phyloP scores from a whole-genome alignment of 179 eudicot genomes.

The Heliamphora pulchella region DNA sequence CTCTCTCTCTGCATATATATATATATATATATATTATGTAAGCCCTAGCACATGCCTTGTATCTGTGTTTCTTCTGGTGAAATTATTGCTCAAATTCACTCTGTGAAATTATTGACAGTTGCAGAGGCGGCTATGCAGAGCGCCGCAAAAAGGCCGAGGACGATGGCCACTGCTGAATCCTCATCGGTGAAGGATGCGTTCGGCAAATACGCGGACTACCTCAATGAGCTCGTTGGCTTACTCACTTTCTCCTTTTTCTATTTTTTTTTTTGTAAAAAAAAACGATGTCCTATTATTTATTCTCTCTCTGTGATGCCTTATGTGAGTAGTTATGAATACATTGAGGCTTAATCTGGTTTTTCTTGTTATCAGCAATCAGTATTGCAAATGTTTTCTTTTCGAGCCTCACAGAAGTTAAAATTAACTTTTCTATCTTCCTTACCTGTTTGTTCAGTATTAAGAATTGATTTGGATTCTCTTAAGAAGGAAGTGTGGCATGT shows the following conservation, averaged over 20 bases:
- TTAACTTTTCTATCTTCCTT: no score
- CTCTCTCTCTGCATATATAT: background rate
- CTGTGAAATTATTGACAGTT: constrained; percentile 21
- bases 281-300: no score
- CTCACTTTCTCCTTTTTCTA: background rate
- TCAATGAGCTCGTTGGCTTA: constrained; percentile 53
- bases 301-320: background rate
- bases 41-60: background rate
- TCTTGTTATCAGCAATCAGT: no score
- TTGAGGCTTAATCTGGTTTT: background rate
- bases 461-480: background rate
- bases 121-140: constrained; percentile 43
- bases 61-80: background rate
- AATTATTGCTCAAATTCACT: background rate
- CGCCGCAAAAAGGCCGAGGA: constrained; percentile 56
- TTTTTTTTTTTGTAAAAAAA: background rate
- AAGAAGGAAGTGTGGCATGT: background rate
- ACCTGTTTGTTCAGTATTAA: background rate
- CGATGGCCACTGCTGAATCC: constrained; percentile 37
- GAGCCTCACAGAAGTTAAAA: no score
- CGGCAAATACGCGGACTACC: constrained; percentile 55
- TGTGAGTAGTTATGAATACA: background rate
- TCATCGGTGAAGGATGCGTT: constrained; percentile 46
- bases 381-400: no score
- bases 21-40: background rate